Base-by-base conservation (phyloP, 140 eudicot genomes). In the Flaveria floridana region DNA sequence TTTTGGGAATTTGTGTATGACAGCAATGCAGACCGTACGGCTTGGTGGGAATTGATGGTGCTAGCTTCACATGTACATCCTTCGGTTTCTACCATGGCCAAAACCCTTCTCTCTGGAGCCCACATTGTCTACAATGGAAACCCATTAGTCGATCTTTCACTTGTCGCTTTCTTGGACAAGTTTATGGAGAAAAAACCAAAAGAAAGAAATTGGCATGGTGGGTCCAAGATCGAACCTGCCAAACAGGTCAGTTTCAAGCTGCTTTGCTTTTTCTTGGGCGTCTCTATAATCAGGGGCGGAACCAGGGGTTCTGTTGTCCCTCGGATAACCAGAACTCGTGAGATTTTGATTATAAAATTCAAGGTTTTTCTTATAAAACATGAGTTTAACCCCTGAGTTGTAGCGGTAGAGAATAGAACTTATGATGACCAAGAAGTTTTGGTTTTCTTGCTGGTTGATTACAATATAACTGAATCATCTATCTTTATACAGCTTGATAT, bases 171-270 rank as follows among this genome's bases (percentile, higher is more conserved):
- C 83, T 83, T 94, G 78, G 97, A 94, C 85, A 94, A 94, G 85
- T 88, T 94, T 74, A 88, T 88, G 97, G 99, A 94, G 85, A 94
- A 94, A 87, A 94, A 90, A 83, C 96, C 99, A 7, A 94, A 87
- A 81, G 94, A 82, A 73, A 81, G 84, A 80, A 84, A 91, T 62
- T 94, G 99, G 99, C 97, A 90, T 56, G 99, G 99, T 68, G 96
- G 92, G 19, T 94, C 99, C 25, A 80, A 85, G 78, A 94, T 94
- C 19, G 99, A 94, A 82, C 99, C 99, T 23, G 82, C 95, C 21
- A 94, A 91, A 85, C 91, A 92, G 96, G 98, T 89, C 46, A 46
- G 82, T 51, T 68, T 68, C 13, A 16, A 16, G 28, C 52, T n/a
- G 2, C 48, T 13, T 13, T 26, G 6, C 46, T 30, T 25, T 61